These are phyloP conservation scores for Lactifluus piperatus DNA, from an alignment of 768 basidiomycete species.

Conservation along the genomic window DNA sequence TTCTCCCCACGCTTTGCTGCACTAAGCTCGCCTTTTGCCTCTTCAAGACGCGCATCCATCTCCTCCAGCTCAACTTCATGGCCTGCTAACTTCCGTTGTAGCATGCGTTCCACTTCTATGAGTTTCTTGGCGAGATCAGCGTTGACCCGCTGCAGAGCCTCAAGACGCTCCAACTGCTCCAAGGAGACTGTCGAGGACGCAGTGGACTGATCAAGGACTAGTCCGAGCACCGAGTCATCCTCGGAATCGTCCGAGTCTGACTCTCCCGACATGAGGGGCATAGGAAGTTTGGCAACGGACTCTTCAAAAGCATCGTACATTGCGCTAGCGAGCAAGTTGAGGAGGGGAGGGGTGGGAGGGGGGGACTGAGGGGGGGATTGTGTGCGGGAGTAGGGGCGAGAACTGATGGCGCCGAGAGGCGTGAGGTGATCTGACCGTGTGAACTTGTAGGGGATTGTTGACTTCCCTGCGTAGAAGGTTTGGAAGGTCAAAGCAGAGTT, in stretches of 20 bases:
- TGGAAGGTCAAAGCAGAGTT: too few species aligned
- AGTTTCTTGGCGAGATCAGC: conserved; percentile 67
- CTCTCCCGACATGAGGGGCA: conserved; percentile 40
- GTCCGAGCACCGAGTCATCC: conserved; percentile 41
- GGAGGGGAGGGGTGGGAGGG: conserved; percentile 33
- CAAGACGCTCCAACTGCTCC: conserved; percentile 62
- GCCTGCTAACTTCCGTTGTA: conserved; percentile 58
- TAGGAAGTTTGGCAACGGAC: conserved; percentile 45
- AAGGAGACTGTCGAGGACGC: conserved; percentile 60
- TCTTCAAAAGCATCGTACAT: conserved; percentile 36
- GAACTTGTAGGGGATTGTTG: conserved; percentile 35
- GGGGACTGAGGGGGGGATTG: conserved; percentile 39
- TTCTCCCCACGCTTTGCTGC: too few species aligned
- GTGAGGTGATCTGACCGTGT: conserved; percentile 29
- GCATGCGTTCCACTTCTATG: conserved; percentile 59
- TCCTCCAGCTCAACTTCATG: conserved; percentile 80
- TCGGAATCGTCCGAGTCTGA: conserved; percentile 44
- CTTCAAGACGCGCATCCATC: conserved; percentile 68
- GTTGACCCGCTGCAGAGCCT: conserved; percentile 68
- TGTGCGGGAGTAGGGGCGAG: conserved; percentile 60
- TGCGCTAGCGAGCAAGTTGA: conserved; percentile 30
- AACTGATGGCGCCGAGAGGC: conserved; percentile 33
- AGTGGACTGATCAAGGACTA: too few species aligned
- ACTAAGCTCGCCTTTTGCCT: conserved; percentile 61
- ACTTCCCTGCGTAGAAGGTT: conserved; percentile 41